Base-by-base conservation (phyloP, 2,329 filamentous ascomycete genomes). In the Pseudocercospora ulei region DNA sequence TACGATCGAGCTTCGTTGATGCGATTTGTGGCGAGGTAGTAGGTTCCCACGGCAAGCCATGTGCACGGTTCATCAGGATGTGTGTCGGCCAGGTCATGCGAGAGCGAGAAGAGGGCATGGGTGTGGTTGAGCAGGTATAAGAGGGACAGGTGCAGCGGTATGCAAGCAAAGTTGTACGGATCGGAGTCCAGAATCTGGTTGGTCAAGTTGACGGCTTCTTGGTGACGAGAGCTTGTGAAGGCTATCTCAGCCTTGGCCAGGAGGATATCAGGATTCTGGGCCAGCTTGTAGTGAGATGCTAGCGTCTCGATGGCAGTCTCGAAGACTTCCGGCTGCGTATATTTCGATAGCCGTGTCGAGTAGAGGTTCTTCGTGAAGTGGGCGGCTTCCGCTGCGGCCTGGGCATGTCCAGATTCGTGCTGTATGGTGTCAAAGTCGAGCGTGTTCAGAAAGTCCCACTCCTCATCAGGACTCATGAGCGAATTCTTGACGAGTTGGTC, bases 401-500 rank as follows among this genome's bases (percentile, higher is more conserved):
- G 67, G 0, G 74, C 65, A 48, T 84, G 78, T 5, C 40, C 48
- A 18, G 76, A 73, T 1, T 68, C 65, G 1, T 80, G 72, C 4
- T 70, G 70, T 47, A 96, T 80, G 12, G 80, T 77, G 60, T 93
- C 86, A 58, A 98, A 98, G 63, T 95, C 78, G 13, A 95, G 72
- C 35, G 82, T 84, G 50, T 90, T 80, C 27, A 95, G 71, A 47
- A 95, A 94, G 34, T 79, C 74, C 73, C 88, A 84, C 59, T 95
- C 87, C 62, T 95, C 87, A 22, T 83, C 78, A 0, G 87, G 86
- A 13, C 76, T 76, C 75, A 98, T 82, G 46, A 98, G 71, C 12
- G 83, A 83, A 65, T 98, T 98, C 65, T 86, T 85, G 78, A 96
- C 95, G 39, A 98, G 73, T 66, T 96, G 87, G 54, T 95, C 87